Percentiles rank a stretch among this genome's conserved stretches.
Conservation (phyloP, 192 early-diverging fungal genomes). For the Polychytrium aggregatum region DNA sequence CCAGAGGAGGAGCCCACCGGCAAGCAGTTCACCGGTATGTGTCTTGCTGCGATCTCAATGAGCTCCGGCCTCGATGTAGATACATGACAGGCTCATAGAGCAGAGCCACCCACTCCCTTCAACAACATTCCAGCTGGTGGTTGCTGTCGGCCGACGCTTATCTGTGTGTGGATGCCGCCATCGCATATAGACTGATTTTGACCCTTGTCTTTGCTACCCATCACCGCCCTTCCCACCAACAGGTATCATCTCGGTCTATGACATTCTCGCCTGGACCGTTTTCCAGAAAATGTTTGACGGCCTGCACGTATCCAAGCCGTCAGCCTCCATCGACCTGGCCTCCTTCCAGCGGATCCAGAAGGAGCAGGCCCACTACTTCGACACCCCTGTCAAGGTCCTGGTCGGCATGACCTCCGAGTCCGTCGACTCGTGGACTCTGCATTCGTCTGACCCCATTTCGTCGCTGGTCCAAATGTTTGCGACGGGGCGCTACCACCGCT, state of each 20-base stretch:
- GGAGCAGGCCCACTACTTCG: constrained; percentile 25
- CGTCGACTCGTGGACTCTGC: constrained; percentile 21
- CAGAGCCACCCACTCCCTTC: no score
- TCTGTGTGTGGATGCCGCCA: no score
- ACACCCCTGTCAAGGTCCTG: constrained; percentile 16
- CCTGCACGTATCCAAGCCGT: constrained; percentile 3
- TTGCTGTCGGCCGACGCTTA: no score
- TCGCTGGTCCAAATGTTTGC: constrained; percentile 26
- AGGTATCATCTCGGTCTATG: constrained; percentile 41
- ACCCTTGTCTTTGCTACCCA: no score
- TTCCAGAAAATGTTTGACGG: constrained; percentile 36
- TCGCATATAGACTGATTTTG: no score
- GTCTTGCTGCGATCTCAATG: no score
- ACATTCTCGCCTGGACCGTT: constrained; percentile 32
- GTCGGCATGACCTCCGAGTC: constrained; percentile 25
- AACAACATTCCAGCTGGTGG: no score
- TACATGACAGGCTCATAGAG: no score
- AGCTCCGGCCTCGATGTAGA: no score
- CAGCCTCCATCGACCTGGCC: neutral
- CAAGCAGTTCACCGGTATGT: constrained; percentile 8
- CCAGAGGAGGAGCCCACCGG: constrained; percentile 1
- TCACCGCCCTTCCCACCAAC: no score
- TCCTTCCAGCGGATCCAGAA: constrained; percentile 6
- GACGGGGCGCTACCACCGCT: constrained; percentile 22
- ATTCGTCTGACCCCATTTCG: constrained; percentile 23